Evolutionary conservation across 2,329 filamentous ascomycete genomes (phyloP).

Genomic region (Chrysoporthe austroafricana): DNA sequence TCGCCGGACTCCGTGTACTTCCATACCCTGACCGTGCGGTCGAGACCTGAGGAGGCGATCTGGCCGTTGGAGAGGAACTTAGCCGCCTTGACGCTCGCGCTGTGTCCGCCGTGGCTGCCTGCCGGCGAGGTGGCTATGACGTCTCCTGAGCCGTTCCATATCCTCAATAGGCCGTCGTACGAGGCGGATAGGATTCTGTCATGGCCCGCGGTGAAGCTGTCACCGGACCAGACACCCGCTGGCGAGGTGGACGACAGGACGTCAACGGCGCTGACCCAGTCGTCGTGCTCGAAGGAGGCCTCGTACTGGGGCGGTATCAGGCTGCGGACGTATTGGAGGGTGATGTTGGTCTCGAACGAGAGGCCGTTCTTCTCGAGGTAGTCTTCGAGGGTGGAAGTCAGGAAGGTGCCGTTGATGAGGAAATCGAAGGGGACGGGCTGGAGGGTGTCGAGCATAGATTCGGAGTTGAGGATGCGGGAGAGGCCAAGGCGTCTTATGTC

Average conservation of each 20-base stretch:
- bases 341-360: constrained; percentile 83
- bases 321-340: constrained; percentile 91
- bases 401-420: constrained; percentile 89
- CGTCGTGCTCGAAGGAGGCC: constrained; percentile 93
- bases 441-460: constrained; percentile 69
- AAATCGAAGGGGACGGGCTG: constrained; percentile 86
- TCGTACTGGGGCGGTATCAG: constrained; percentile 87
- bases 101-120: constrained; percentile 71
- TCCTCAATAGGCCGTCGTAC: constrained; percentile 84
- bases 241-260: constrained; percentile 71
- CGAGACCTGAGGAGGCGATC: constrained; percentile 81
- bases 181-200: constrained; percentile 86
- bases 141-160: constrained; percentile 91
- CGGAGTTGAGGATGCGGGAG: constrained; percentile 71
- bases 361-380: constrained; percentile 86
- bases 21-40: constrained; percentile 87
- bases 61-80: constrained; percentile 80
- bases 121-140: constrained; percentile 76
- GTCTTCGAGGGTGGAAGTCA: constrained; percentile 87
- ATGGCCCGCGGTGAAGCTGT: constrained; percentile 56
- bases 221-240: constrained; percentile 60
- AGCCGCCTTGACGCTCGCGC: constrained; percentile 76
- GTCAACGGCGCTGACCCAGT: constrained; percentile 92
- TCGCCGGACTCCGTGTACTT: constrained; percentile 74
- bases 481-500: constrained; percentile 73